Evolutionary conservation across 1,284 basidiomycete genomes (phyloP).

Genomic region (Boletus nobilissimus): DNA sequence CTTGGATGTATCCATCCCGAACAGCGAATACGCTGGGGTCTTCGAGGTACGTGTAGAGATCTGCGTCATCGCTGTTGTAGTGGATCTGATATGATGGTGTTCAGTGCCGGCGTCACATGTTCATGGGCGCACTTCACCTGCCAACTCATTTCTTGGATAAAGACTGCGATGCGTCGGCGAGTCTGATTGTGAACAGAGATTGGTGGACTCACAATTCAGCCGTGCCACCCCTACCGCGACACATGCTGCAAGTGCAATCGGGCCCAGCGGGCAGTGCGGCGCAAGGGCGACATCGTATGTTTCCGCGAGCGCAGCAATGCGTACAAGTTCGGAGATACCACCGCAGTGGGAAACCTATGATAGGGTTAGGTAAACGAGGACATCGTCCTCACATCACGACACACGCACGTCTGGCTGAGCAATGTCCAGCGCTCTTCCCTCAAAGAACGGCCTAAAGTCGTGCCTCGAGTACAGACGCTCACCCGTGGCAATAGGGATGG

Average conservation of each 20-base stretch:
- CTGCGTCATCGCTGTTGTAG: slow-evolving; percentile 73
- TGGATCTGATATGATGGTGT: slow-evolving; percentile 61
- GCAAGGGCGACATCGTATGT: slow-evolving; percentile 72
- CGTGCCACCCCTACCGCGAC: slow-evolving; percentile 65
- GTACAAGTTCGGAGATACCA: slow-evolving; percentile 78
- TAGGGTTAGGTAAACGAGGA: background rate
- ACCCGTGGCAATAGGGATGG: slow-evolving; percentile 77
- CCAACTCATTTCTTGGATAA: slow-evolving; percentile 77
- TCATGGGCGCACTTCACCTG: slow-evolving; percentile 51
- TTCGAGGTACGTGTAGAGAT: slow-evolving; percentile 75
- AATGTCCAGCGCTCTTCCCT: slow-evolving; percentile 75
- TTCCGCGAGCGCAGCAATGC: slow-evolving; percentile 77
- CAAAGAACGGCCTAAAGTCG: slow-evolving; percentile 78
- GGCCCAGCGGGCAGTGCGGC: slow-evolving; percentile 73
- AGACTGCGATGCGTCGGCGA: slow-evolving; percentile 52
- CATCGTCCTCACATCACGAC: too few species aligned
- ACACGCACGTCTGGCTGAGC: slow-evolving; percentile 77
- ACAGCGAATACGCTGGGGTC: slow-evolving; percentile 70
- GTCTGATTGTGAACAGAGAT: background rate
- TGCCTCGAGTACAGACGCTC: slow-evolving; percentile 76
- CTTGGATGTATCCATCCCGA: slow-evolving; percentile 66
- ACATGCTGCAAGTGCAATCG: slow-evolving; percentile 79
- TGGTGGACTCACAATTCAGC: slow-evolving; percentile 60
- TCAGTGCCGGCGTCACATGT: background rate
- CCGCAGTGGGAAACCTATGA: slow-evolving; percentile 70